Base-by-base conservation (phyloP, 805 yeast genomes). In the Brettanomyces naardenensis region DNA sequence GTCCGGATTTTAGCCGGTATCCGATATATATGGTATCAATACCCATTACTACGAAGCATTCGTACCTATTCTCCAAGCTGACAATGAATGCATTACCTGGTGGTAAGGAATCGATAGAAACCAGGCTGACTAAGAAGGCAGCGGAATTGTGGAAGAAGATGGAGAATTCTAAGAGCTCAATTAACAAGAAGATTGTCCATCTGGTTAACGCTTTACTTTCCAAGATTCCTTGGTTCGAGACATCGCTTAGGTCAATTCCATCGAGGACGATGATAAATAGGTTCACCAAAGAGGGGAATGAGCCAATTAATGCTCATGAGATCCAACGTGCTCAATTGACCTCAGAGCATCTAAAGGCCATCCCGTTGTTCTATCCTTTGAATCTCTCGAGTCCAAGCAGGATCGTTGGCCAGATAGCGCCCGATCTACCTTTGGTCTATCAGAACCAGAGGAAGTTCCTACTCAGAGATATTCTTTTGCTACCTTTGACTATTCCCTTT, bases 401-500 rank as follows among this genome's bases (percentile, higher is more conserved):
- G 5, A 62, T 71, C 4, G 34, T 44, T 4, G 37, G 42, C 1
- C 75, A 75, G 41, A 54, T 82, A 38, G 46, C 54, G 17, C 44
- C 48, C 1, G 65, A 76, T 33, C 66, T 75, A 13, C 50, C 55
- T 9, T 45, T 53, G 1, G 78, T 81, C 9, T 52, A 68, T 28
- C 46, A 64, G 1, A 63, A 65, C 34, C 95, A 89, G 51, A 59
- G 58, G 36, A 78, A 71, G 50, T 71, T 72, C 47, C 68, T 81
- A 44, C 33, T 72, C 2, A 45, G 65, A 28, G 75, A 82, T 46
- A 67, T 73, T 1, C 41, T 79, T 13, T 77, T 78, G 3, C 58
- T 90, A 3, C 97, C 97, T 2, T 45, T 89, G 32, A 77, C 94
- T 0, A 48, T 86, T 3, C 97, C 97, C 2, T 56, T 89, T 31